A percentile compares a stretch with the other conserved stretches of the same genome.
Evolutionary conservation across 192 early-diverging fungal species (phyloP).

Genomic region (Coemansia sp.): DNA sequence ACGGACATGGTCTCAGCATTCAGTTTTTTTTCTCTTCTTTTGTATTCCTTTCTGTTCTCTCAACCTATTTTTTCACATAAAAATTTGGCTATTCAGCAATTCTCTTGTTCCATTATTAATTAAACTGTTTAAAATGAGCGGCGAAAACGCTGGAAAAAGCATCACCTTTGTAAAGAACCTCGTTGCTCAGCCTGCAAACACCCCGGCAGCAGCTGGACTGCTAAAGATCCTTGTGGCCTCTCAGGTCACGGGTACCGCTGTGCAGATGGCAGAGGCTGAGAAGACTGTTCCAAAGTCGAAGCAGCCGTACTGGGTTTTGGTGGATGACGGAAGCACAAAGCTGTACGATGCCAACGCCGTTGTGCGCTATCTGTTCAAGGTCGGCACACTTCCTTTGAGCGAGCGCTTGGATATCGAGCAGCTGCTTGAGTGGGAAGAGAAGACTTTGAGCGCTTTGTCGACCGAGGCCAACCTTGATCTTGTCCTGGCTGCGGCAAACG

Average conservation of each 20-base stretch:
- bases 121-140: conserved; percentile 1
- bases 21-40: not conserved
- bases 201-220: conserved; percentile 47
- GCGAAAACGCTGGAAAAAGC: not conserved
- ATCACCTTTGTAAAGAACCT: conserved; percentile 38
- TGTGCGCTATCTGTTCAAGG: conserved; percentile 43
- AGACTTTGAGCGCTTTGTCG: conserved; percentile 25
- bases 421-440: conserved; percentile 55
- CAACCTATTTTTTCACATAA: not conserved
- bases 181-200: conserved; percentile 40
- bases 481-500: conserved; percentile 21
- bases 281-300: conserved; percentile 33
- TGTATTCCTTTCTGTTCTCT: not conserved
- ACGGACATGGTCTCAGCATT: too few species aligned
- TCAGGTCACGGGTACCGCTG: conserved; percentile 25
- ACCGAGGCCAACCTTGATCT: conserved; percentile 26
- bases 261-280: conserved; percentile 21
- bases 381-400: conserved; percentile 20
- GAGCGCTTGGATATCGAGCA: conserved; percentile 39
- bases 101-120: too few species aligned
- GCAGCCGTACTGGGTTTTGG: conserved; percentile 32
- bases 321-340: conserved; percentile 20
- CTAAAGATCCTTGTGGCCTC: conserved; percentile 50
- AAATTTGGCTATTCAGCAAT: not conserved
- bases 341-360: conserved; percentile 54